phyloP scores from a whole-genome alignment of 768 basidiomycete species.

The Tricholoma matsutake region DNA sequence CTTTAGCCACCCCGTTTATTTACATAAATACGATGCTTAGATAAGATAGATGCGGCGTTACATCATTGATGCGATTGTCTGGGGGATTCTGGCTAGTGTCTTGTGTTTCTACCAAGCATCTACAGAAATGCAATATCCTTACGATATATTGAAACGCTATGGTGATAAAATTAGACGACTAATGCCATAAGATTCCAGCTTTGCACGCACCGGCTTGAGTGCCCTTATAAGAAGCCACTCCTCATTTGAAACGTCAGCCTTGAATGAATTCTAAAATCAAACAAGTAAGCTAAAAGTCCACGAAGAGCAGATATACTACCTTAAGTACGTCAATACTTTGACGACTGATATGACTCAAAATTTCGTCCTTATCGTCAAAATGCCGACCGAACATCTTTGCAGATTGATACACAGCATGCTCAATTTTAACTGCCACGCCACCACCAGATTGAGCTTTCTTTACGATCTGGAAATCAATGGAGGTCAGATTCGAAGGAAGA shows the following conservation, averaged over 20 bases:
- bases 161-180: background rate
- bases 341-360: conserved; percentile 86
- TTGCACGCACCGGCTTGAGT: conserved; percentile 66
- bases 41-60: too few relatives aligned
- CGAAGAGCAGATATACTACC: conserved; percentile 38
- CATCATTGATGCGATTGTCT: background rate
- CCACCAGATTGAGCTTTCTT: conserved; percentile 95
- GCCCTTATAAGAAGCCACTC: conserved; percentile 93
- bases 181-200: background rate
- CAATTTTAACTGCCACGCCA: conserved; percentile 98
- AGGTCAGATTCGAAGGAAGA: conserved; percentile 2
- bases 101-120: background rate
- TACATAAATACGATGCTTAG: too few relatives aligned
- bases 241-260: conserved; percentile 82
- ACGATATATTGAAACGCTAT: conserved; percentile 32
- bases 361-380: conserved; percentile 93
- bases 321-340: conserved; percentile 96
- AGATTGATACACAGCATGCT: conserved; percentile 93
- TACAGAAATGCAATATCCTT: conserved; percentile 7
- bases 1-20: too few relatives aligned
- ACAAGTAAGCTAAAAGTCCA: background rate
- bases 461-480: conserved; percentile 54
- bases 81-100: background rate
- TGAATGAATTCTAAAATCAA: conserved; percentile 69
- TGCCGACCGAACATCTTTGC: conserved; percentile 96